Percentiles rank a stretch among this genome's conserved stretches.
Evolutionary conservation across 345 rosid species (phyloP).

Genomic region (Dimocarpus longan): DNA sequence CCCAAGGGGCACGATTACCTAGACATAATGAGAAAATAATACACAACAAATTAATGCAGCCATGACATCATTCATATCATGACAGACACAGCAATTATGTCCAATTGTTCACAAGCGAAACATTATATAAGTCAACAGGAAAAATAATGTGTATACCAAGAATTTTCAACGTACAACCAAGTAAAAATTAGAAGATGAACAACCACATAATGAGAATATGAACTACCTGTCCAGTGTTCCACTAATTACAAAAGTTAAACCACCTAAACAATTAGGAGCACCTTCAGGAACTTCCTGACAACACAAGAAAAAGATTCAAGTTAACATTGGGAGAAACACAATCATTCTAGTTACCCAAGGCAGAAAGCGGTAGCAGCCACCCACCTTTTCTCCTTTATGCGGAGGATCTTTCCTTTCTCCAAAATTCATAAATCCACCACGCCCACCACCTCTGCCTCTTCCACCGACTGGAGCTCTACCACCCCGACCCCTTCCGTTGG

Average conservation of each 20-base stretch:
- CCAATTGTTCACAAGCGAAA: background rate
- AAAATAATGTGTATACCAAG: background rate
- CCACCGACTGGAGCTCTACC: conserved; percentile 72
- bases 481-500: conserved; percentile 82
- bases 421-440: conserved; percentile 90
- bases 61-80: conserved; percentile 13
- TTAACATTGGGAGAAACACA: conserved; percentile 15
- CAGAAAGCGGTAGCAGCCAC: conserved; percentile 3
- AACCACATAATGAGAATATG: conserved; percentile 13
- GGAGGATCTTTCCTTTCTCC: conserved; percentile 99
- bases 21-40: conserved; percentile 4
- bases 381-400: conserved; percentile 98
- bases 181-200: conserved; percentile 1
- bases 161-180: conserved; percentile 7
- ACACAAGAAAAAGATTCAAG: conserved; percentile 23
- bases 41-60: background rate
- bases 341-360: background rate
- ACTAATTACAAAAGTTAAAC: conserved; percentile 92
- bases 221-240: conserved; percentile 98
- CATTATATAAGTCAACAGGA: background rate
- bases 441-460: conserved; percentile 92
- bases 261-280: conserved; percentile 78
- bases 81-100: background rate
- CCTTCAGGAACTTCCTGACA: conserved; percentile 99
- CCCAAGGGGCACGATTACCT: background rate